These are phyloP conservation scores for Stramenopiles sp. DNA, from an alignment of 352 stramenopile genomes.

Conservation along the genomic window DNA sequence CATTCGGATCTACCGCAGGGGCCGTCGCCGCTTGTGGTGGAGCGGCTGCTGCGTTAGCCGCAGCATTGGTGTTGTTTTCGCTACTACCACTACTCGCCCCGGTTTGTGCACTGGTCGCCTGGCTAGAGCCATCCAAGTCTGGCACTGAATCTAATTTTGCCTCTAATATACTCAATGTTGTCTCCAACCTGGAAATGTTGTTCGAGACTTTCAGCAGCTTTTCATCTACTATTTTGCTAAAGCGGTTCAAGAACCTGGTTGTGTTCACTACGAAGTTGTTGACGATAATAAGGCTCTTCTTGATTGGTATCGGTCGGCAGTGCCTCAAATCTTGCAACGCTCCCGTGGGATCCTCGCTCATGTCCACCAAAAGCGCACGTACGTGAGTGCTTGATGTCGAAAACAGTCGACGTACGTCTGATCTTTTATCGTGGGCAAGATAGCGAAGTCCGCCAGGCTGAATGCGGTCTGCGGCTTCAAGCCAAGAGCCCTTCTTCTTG, in stretches of 20 bases:
- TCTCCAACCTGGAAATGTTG: conserved; percentile 52
- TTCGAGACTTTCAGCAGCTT: conserved; percentile 42
- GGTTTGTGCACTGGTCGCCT: neutral
- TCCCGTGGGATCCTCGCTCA: too few species aligned
- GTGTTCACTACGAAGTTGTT: conserved; percentile 64
- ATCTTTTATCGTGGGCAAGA: too few species aligned
- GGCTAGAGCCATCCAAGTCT: conserved; percentile 20
- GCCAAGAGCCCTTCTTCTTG: too few species aligned
- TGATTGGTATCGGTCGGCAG: conserved; percentile 40
- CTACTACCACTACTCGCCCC: neutral
- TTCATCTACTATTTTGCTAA: conserved; percentile 52
- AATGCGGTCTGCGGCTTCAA: too few species aligned
- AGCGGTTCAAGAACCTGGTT: conserved; percentile 58
- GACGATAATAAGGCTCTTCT: conserved; percentile 51
- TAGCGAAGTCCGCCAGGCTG: too few species aligned
- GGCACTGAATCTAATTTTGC: conserved; percentile 57
- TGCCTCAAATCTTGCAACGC: too few species aligned
- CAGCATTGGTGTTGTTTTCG: neutral
- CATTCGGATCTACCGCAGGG: conserved; percentile 23
- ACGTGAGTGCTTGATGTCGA: too few species aligned
- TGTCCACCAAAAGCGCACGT: too few species aligned
- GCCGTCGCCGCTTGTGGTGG: conserved; percentile 17
- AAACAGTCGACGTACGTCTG: too few species aligned
- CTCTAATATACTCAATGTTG: conserved; percentile 52
- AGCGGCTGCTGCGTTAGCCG: conserved; percentile 20